Evolutionary conservation across 202 grass and related monocot genomes (phyloP), one percentile per base, ranked within the genome.

Genomic region (Panicum hallii): DNA sequence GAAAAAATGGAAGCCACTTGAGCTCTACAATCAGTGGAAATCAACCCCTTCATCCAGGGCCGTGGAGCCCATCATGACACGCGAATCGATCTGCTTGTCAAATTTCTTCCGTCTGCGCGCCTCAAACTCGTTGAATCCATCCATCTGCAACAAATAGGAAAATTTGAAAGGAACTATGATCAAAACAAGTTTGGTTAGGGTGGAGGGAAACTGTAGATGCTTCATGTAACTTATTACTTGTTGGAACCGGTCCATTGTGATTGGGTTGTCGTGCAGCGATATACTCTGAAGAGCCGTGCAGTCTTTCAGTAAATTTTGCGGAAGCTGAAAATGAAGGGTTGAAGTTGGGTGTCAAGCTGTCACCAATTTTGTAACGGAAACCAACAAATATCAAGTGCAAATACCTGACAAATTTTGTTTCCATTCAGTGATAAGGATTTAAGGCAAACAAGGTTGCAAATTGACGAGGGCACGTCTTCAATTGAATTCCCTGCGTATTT

Each of bases 11-110:
- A 42, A 67, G 49, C 6, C n/a, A 20, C 10, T 38, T 9, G 6
- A 63, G 9, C 14, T 8, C 79, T 38, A 38, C 75, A 82, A 81
- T 67, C 87, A 94, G 70, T 52, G 75, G 44, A 91, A 63, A 85
- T 99, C 96, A 46, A 95, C 14, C 81, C 96, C 96, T 90, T 99
- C 91, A 40, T 99, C 91, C 41, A 99, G 84, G 49, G 79, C 93
- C 0, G 84, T 87, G 36, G 96, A 99, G 57, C 86, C 80, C 96
- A 99, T 91, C 88, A 99, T 94, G 28, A 99, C 96, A 86, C 89
- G 94, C 16, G 96, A 95, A 85, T 95, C 91, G 1, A 99, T 99
- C 83, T 99, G 96, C 62, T 99, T 99, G 72, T 99, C 93, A 10
- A 91, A 92, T 64, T 99, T 99, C 84, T 91, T 95, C 86, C 79